These are phyloP conservation scores for Anisogramma anomala DNA, from an alignment of 2,329 filamentous ascomycete species.

Conservation along the genomic window DNA sequence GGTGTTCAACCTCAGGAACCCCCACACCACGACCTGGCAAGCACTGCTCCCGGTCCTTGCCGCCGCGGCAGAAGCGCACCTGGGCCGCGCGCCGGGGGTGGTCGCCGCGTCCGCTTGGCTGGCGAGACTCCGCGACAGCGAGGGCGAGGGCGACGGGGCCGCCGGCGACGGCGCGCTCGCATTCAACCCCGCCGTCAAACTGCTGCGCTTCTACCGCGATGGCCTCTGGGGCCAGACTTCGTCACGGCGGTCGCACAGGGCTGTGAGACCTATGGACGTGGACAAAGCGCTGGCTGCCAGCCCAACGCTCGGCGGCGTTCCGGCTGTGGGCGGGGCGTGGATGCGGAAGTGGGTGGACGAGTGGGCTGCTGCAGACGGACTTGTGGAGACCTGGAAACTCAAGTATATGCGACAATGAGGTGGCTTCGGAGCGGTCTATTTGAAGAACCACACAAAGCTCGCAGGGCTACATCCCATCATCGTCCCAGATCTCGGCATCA, in stretches of 20 bases:
- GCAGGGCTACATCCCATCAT: too few species aligned
- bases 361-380: not conserved
- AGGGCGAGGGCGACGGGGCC: constrained; percentile 1
- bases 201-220: not conserved
- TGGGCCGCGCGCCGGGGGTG: not conserved
- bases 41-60: not conserved
- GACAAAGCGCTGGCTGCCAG: not conserved
- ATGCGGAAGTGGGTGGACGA: not conserved
- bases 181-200: not conserved
- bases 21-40: not conserved
- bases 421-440: too few species aligned
- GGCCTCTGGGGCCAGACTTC: not conserved
- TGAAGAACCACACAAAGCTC: too few species aligned
- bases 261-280: constrained; percentile 2
- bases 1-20: constrained; percentile 3
- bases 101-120: constrained; percentile 2
- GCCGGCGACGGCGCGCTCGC: not conserved
- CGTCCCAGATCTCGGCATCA: too few species aligned
- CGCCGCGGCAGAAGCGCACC: not conserved
- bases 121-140: not conserved
- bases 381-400: too few species aligned
- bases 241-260: too few species aligned
- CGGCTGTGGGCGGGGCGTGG: not conserved
- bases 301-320: not conserved
- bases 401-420: too few species aligned